phyloP scores from a whole-genome alignment of 2,329 filamentous ascomycete species.

The Aureobasidium lini region DNA sequence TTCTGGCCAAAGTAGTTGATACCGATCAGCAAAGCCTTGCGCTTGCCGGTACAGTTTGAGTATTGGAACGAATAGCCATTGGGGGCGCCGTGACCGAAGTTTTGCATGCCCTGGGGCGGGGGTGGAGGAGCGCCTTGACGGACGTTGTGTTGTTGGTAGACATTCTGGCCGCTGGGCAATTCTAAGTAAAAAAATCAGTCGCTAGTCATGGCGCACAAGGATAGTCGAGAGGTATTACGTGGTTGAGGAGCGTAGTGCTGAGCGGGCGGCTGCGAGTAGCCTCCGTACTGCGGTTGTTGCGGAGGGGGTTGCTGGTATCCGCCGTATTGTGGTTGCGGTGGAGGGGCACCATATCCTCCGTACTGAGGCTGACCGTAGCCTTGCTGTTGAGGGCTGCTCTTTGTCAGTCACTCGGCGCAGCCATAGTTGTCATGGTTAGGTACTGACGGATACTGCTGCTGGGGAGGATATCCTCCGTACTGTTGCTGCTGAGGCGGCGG shows the following conservation, averaged over 20 bases:
- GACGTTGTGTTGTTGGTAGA: conserved; percentile 50
- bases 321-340: conserved; percentile 29
- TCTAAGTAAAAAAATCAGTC: conserved; percentile 10
- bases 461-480: conserved; percentile 20
- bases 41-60: conserved; percentile 77
- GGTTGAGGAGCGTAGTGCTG: conserved; percentile 12
- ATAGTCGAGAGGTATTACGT: conserved; percentile 15
- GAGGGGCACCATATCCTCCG: conserved; percentile 32
- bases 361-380: conserved; percentile 28
- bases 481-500: conserved; percentile 34
- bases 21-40: conserved; percentile 85
- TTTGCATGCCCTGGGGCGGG: conserved; percentile 40
- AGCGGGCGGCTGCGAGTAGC: conserved; percentile 30
- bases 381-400: conserved; percentile 15
- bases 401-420: not conserved
- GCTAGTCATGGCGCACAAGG: not conserved
- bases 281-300: conserved; percentile 29
- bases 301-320: conserved; percentile 31
- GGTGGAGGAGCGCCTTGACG: conserved; percentile 36
- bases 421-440: not conserved
- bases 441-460: conserved; percentile 17
- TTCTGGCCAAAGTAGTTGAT: conserved; percentile 96
- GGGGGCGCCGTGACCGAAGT: conserved; percentile 74
- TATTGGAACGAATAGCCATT: conserved; percentile 80
- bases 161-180: conserved; percentile 40